Evolutionary conservation across 164 flowering plant genomes (phyloP).

Genomic region (Cinnamomum micranthum): DNA sequence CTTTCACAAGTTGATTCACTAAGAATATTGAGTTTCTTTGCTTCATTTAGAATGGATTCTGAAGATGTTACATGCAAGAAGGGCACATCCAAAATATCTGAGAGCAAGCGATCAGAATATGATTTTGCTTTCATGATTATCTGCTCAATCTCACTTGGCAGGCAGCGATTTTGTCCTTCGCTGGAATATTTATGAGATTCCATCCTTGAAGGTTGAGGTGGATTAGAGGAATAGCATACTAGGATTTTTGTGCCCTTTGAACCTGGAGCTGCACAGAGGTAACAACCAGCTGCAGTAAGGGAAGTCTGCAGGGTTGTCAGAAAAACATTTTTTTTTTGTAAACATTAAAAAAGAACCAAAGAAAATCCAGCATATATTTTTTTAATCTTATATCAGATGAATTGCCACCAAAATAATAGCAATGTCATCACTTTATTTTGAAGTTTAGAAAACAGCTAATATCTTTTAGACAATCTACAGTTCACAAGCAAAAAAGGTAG

Average conservation of each 20-base stretch:
- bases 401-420: too few relatives aligned
- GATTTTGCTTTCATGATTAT: slow-evolving; percentile 45
- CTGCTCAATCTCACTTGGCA: slow-evolving; percentile 40
- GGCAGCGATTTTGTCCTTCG: slow-evolving; percentile 16
- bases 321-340: neutral
- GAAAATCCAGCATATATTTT: neutral
- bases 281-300: slow-evolving; percentile 89
- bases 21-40: slow-evolving; percentile 47
- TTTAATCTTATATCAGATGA: too few relatives aligned
- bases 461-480: too few relatives aligned
- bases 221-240: slow-evolving; percentile 62
- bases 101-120: slow-evolving; percentile 27
- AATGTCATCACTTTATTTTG: too few relatives aligned
- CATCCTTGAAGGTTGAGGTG: slow-evolving; percentile 39
- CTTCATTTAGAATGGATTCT: slow-evolving; percentile 57
- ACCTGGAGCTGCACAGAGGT: slow-evolving; percentile 87
- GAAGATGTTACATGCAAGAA: slow-evolving; percentile 45
- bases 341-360: neutral
- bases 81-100: slow-evolving; percentile 40
- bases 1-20: slow-evolving; percentile 49
- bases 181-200: slow-evolving; percentile 16
- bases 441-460: too few relatives aligned
- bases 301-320: slow-evolving; percentile 50
- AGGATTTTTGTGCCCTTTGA: slow-evolving; percentile 70
- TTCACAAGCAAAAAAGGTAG: too few relatives aligned